Base-by-base conservation (phyloP, 345 rosid species). In the Brassica incana region DNA sequence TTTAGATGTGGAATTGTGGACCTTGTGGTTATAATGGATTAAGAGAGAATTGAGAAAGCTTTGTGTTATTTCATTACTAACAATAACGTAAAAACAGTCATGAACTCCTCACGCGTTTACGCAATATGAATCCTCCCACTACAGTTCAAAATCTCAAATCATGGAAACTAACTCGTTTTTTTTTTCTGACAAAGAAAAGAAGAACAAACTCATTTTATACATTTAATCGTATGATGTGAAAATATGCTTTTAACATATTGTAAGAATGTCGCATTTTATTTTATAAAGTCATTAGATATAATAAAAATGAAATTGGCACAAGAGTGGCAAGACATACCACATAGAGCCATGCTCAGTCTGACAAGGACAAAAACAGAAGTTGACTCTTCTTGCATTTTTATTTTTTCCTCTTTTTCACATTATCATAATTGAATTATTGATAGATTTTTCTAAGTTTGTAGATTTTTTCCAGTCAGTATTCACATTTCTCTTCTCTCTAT, bases 331-430 rank as follows among this genome's bases (percentile, higher is more conserved):
- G 16, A 54, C 33, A 56, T 11, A 59, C 69, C 45, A 77, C 8
- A 27, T 27, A 61, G 5, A 69, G 38, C 74, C 69, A 48, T 72
- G 69, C 35, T 10, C 40, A 59, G 78, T 78, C 73, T 43, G 77
- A 78, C 60, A 73, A 67, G n/a, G 77, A 78, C 82, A 67, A 43
- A 38, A 72, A 30, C 23, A 62, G 25, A 35, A 79, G 50, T 45
- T 15, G 75, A 10, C 20, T 61, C 64, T 15, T 25, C 58, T 20
- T 36, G 48, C 20, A 30, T 30, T 59, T 36, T 4, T 14, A 58
- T 1, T 1, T 1, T n/a, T 75, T 75, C 14, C 30, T 63, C 72
- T 64, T 80, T 80, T 80, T 80, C 76, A 70, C 79, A 80, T 80
- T 64, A 70, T 64, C 50, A 63, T 6, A 8, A 52, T 38, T 29